phyloP scores from a whole-genome alignment of 2,329 filamentous ascomycete species.

The Periglandula ipomoeae region DNA sequence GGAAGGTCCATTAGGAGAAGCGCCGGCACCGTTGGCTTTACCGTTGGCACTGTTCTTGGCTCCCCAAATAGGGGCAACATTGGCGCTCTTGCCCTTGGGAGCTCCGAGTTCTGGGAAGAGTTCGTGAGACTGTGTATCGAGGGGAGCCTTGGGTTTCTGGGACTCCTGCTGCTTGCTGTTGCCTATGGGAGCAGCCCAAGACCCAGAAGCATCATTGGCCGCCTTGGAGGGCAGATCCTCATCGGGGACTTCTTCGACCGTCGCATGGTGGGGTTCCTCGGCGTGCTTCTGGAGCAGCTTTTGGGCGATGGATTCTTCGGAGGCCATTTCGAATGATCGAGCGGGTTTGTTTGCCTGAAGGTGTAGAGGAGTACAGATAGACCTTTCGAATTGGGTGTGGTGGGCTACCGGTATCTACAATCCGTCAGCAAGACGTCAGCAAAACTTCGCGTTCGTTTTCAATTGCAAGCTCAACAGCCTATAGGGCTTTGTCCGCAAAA shows the following conservation, averaged over 20 bases:
- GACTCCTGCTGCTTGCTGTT: slow-evolving; percentile 61
- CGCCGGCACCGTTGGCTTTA: slow-evolving; percentile 43
- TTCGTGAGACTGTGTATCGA: slow-evolving; percentile 85
- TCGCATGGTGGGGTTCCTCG: slow-evolving; percentile 47
- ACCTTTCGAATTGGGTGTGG: neutral
- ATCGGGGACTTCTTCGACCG: slow-evolving; percentile 72
- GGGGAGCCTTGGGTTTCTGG: slow-evolving; percentile 29
- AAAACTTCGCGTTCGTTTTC: neutral
- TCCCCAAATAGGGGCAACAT: slow-evolving; percentile 68
- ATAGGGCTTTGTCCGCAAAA: no score
- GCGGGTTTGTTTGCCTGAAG: neutral
- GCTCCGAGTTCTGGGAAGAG: slow-evolving; percentile 85
- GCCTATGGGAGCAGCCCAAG: slow-evolving; percentile 41
- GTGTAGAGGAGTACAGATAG: neutral
- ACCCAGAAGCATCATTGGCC: slow-evolving; percentile 35
- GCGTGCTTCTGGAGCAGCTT: slow-evolving; percentile 56
- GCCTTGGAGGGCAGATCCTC: slow-evolving; percentile 60
- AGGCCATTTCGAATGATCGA: slow-evolving; percentile 29
- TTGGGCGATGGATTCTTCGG: slow-evolving; percentile 47
- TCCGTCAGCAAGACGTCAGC: slow-evolving; percentile 1
- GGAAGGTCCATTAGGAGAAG: slow-evolving; percentile 46
- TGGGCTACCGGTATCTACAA: neutral
- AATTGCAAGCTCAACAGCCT: no score
- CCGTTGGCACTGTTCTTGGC: slow-evolving; percentile 50
- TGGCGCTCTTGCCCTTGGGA: slow-evolving; percentile 56